Evolutionary conservation across 2,329 filamentous ascomycete genomes (phyloP).

Genomic region (Colletotrichum australisinense): DNA sequence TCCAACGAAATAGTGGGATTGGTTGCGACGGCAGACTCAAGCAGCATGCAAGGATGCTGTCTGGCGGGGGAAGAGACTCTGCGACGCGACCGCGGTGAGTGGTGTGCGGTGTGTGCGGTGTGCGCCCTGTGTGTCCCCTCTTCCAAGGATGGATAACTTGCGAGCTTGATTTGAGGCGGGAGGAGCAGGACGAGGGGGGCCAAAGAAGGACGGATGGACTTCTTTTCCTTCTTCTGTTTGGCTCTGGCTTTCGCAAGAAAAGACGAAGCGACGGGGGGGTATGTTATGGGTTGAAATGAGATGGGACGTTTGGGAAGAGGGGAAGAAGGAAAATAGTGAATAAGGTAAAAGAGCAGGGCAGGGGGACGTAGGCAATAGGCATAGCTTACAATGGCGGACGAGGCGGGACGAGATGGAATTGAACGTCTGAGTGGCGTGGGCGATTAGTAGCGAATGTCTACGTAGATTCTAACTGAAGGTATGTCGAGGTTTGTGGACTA

Average conservation of each 20-base stretch:
- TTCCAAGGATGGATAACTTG: not conserved
- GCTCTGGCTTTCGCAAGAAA: slow-evolving; percentile 16
- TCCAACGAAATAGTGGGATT: not conserved
- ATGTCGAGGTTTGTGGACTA: not conserved
- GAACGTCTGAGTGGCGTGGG: slow-evolving; percentile 1
- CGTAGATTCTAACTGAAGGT: not conserved
- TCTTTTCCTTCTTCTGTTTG: not conserved
- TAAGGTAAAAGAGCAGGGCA: slow-evolving; percentile 9
- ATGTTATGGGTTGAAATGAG: slow-evolving; percentile 20
- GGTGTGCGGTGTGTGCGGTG: slow-evolving; percentile 22
- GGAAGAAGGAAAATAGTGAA: slow-evolving; percentile 1
- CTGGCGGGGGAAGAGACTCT: slow-evolving; percentile 17
- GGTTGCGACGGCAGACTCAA: slow-evolving; percentile 19
- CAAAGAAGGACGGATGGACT: not conserved
- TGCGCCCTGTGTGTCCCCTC: slow-evolving; percentile 1
- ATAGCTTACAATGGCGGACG: slow-evolving; percentile 32
- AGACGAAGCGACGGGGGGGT: slow-evolving; percentile 27
- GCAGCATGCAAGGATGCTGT: slow-evolving; percentile 28
- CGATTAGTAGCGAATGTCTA: not conserved
- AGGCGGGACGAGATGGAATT: slow-evolving; percentile 27
- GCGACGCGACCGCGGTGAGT: slow-evolving; percentile 26
- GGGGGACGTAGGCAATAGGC: slow-evolving; percentile 6
- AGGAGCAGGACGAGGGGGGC: not conserved
- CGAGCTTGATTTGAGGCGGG: not conserved
- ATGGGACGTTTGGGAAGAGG: slow-evolving; percentile 8